A percentile compares a stretch with the other conserved stretches of the same genome.
Evolutionary conservation across 441 rosid species (phyloP).

Genomic region (Jatropha multifida): DNA sequence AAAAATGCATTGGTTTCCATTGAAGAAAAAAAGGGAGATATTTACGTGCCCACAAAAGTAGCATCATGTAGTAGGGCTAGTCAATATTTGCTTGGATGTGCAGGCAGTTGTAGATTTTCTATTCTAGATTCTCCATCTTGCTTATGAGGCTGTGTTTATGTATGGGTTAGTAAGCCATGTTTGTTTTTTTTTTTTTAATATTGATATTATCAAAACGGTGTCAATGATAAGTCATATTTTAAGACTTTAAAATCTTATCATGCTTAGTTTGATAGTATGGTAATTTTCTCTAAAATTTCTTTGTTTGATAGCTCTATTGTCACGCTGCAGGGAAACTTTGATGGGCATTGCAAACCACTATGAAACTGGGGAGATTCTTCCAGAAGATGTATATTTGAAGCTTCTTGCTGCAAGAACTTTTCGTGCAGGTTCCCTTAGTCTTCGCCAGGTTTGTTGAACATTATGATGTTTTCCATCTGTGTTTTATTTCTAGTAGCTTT

Average conservation of each 20-base stretch:
- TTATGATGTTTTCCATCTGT: background rate
- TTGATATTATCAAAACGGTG: background rate
- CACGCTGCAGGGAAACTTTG: conserved; percentile 67
- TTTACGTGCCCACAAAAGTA: background rate
- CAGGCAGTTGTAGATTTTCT: background rate
- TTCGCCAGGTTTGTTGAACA: conserved; percentile 71
- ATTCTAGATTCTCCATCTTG: background rate
- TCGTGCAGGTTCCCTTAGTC: conserved; percentile 85
- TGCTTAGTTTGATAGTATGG: conserved; percentile 1
- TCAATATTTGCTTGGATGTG: background rate
- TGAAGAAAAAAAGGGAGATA: background rate
- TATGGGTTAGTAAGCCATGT: background rate
- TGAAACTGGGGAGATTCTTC: conserved; percentile 78
- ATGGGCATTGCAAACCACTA: conserved; percentile 94
- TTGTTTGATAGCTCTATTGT: background rate
- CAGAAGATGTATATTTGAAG: conserved; percentile 80
- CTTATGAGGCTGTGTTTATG: background rate
- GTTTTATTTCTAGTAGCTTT: background rate
- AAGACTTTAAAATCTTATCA: background rate
- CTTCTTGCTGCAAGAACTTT: conserved; percentile 94
- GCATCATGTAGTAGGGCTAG: background rate
- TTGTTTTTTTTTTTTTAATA: background rate
- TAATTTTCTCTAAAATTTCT: background rate
- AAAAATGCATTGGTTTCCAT: background rate
- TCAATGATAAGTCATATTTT: conserved; percentile 1